Base-by-base conservation (phyloP, 257 asterid genomes). In the Apocynum venetum region DNA sequence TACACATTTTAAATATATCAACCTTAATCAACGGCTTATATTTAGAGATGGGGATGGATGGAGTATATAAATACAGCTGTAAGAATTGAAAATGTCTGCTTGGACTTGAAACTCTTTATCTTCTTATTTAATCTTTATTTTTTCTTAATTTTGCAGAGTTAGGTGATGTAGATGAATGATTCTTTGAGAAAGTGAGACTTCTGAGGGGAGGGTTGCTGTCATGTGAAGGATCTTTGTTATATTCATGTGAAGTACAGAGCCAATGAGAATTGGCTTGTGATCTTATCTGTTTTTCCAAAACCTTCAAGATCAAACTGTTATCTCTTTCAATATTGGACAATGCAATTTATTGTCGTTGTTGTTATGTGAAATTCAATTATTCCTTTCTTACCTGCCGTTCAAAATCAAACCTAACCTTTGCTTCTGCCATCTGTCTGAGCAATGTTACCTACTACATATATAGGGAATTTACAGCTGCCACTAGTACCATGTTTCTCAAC, bases 91-190 rank as follows among this genome's bases (percentile, higher is more conserved):
- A 61, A 60, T 38, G 15, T 60, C 8, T 43, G 20, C n/a, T 31
- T 38, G 35, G 8, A 31, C 13, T 11, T 38, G 35, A 4, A 31
- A 12, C 11, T 2, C 3, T 0, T 0, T 13, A 43, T 59, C 20
- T 8, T 1, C 64, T 59, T 59, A 71, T 60, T 9, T 4, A 71
- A 53, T 41, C 0, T n/a, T 11, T n/a, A 31, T 3, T 65, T 15
- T 56, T 47, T 4, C 20, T 9, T 51, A 8, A 80, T 31, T 81
- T 72, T 63, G 60, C 87, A 85, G 89, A 83, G 83, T 77, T 85
- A 79, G 82, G 43, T 81, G 83, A 80, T 48, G 75, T 46, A 46
- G 31, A 25, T 25, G 31, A 25, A 25, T 25, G 31, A 25, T 25
- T 25, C 31, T 25, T 25, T 25, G 31, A 25, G 31, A 25, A 25